These are phyloP conservation scores for Gnomoniopsis sp. DNA, from an alignment of 2,329 filamentous ascomycete species.

Conservation along the genomic window DNA sequence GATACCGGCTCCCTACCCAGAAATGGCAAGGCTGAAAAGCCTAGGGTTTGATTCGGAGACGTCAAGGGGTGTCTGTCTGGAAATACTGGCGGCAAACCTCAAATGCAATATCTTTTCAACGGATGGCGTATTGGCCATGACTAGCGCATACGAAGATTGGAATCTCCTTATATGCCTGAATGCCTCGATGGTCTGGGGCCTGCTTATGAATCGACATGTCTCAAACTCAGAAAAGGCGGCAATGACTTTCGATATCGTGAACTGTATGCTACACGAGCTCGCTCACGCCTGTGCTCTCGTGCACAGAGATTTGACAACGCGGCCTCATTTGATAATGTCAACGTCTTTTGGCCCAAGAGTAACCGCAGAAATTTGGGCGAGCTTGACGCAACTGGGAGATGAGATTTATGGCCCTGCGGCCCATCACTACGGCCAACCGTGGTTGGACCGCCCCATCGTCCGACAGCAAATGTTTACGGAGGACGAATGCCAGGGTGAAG, in stretches of 20 bases:
- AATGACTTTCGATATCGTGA: neutral
- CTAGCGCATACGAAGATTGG: no score
- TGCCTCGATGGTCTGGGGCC: no score
- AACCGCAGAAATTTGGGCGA: neutral
- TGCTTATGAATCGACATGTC: neutral
- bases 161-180: no score
- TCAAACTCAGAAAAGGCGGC: neutral
- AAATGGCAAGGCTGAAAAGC: neutral
- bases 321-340: neutral
- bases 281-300: neutral
- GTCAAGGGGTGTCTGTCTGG: neutral
- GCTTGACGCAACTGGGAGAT: neutral
- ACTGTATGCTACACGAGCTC: neutral
- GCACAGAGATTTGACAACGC: neutral
- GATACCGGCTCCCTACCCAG: neutral
- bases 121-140: no score
- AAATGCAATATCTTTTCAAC: neutral
- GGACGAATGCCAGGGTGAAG: neutral
- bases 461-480: neutral
- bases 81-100: neutral
- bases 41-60: neutral
- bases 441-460: no score
- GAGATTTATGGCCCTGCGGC: neutral
- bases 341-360: neutral
- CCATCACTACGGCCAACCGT: neutral